phyloP scores from a whole-genome alignment of 2,329 filamentous ascomycete genomes.

The Coniochaeta sp. region DNA sequence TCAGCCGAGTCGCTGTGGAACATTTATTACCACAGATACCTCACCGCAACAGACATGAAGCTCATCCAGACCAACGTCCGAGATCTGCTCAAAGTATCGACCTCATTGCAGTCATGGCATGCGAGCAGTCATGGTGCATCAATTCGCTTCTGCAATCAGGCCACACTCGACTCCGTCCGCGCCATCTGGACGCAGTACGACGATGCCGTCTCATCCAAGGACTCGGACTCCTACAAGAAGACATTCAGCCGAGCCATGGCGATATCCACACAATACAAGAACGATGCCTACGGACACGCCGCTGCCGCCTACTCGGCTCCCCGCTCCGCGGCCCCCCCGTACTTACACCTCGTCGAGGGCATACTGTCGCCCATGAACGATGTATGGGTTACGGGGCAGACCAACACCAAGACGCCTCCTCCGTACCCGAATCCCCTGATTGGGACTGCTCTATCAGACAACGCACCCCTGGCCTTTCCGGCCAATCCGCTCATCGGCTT shows the following conservation, averaged over 20 bases:
- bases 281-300: background rate
- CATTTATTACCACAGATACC: conserved; percentile 46
- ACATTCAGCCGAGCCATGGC: conserved; percentile 7
- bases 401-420: conserved; percentile 11
- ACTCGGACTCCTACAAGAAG: conserved; percentile 11
- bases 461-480: conserved; percentile 32
- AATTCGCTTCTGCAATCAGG: conserved; percentile 41
- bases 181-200: conserved; percentile 31
- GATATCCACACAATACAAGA: background rate
- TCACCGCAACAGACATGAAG: conserved; percentile 29
- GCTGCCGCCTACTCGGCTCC: conserved; percentile 18
- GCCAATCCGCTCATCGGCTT: conserved; percentile 47
- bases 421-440: conserved; percentile 36
- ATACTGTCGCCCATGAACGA: conserved; percentile 16
- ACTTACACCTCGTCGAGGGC: conserved; percentile 16
- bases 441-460: conserved; percentile 24
- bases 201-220: conserved; percentile 7
- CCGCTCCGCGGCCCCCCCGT: conserved; percentile 30
- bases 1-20: conserved; percentile 36
- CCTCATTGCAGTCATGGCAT: conserved; percentile 36
- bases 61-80: conserved; percentile 33
- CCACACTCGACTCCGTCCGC: conserved; percentile 33
- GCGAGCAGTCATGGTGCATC: conserved; percentile 31
- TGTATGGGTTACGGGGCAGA: conserved; percentile 28
- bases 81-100: conserved; percentile 32